Evolutionary conservation across 345 rosid genomes (phyloP).

Genomic region (Limnanthes douglasii): DNA sequence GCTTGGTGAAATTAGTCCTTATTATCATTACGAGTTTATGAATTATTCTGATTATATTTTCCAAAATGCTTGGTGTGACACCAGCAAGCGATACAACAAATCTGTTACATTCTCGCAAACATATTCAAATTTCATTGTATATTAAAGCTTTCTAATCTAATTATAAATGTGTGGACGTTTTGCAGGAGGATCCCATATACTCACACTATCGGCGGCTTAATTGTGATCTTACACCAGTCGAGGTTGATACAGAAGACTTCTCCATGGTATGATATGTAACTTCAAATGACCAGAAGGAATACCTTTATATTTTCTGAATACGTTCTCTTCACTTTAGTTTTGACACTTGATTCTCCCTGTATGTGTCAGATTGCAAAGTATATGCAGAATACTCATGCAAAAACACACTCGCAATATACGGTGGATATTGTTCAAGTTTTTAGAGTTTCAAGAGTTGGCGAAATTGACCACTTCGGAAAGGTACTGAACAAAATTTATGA

Average conservation of each 20-base stretch:
- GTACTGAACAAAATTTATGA: slow-evolving; percentile 16
- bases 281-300: too few relatives aligned
- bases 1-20: too few relatives aligned
- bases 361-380: slow-evolving; percentile 45
- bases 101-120: too few relatives aligned
- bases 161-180: slow-evolving; percentile 2
- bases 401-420: slow-evolving; percentile 60
- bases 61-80: too few relatives aligned
- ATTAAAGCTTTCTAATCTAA: slow-evolving; percentile 8
- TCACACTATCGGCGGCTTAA: slow-evolving; percentile 45
- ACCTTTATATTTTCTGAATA: neutral
- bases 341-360: slow-evolving; percentile 3
- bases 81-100: too few relatives aligned
- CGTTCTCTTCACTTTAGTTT: neutral
- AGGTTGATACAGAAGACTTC: slow-evolving; percentile 47
- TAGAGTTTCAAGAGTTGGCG: slow-evolving; percentile 43
- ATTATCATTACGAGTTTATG: too few relatives aligned
- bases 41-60: too few relatives aligned
- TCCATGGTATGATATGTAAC: slow-evolving; percentile 39
- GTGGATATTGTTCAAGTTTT: slow-evolving; percentile 63
- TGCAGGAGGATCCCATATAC: slow-evolving; percentile 71
- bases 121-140: too few relatives aligned
- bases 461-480: slow-evolving; percentile 43
- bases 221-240: slow-evolving; percentile 57
- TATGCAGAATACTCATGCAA: slow-evolving; percentile 73